A percentile compares a stretch with the other conserved stretches of the same genome.
Conservation (phyloP, 306 rosid genomes). For the Rubus idaeus region DNA sequence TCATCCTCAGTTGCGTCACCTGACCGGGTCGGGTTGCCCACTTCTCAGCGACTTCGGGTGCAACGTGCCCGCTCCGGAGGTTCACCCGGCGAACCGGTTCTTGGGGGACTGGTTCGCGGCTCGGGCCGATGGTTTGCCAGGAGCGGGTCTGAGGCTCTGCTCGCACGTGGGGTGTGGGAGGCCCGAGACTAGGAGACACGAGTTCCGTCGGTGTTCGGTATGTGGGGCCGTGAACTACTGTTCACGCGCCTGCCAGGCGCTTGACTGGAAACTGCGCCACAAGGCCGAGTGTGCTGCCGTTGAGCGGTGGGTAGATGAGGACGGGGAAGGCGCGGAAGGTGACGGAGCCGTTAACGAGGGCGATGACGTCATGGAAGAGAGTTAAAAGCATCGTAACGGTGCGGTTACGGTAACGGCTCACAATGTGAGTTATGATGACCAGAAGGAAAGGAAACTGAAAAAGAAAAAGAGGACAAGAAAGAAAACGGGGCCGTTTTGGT, state of each 20-base stretch:
- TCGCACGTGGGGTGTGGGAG: conserved; percentile 90
- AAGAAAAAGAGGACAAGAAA: background rate
- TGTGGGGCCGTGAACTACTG: conserved; percentile 84
- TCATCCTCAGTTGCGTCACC: conserved; percentile 35
- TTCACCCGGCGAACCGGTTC: conserved; percentile 67
- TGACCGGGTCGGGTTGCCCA: conserved; percentile 58
- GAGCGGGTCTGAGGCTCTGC: conserved; percentile 57
- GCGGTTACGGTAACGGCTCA: conserved; percentile 21
- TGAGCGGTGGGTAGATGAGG: conserved; percentile 71
- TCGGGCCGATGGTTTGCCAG: conserved; percentile 38
- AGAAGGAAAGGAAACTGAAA: background rate
- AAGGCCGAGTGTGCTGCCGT: conserved; percentile 71
- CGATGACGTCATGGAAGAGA: conserved; percentile 39
- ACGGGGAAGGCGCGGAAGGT: conserved; percentile 41
- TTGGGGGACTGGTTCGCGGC: conserved; percentile 64
- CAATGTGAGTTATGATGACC: conserved; percentile 5
- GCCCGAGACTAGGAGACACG: conserved; percentile 83
- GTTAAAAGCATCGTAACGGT: conserved; percentile 21
- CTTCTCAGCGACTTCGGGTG: conserved; percentile 83
- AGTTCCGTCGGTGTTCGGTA: conserved; percentile 89
- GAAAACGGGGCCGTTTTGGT: conserved; percentile 39
- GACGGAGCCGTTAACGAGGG: conserved; percentile 39
- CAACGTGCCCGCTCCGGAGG: conserved; percentile 77
- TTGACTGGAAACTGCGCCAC: conserved; percentile 91
- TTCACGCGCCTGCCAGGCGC: conserved; percentile 96